These are phyloP conservation scores for Stagonosporopsis cucurbitacearum DNA, from an alignment of 2,329 filamentous ascomycete genomes.

Conservation along the genomic window DNA sequence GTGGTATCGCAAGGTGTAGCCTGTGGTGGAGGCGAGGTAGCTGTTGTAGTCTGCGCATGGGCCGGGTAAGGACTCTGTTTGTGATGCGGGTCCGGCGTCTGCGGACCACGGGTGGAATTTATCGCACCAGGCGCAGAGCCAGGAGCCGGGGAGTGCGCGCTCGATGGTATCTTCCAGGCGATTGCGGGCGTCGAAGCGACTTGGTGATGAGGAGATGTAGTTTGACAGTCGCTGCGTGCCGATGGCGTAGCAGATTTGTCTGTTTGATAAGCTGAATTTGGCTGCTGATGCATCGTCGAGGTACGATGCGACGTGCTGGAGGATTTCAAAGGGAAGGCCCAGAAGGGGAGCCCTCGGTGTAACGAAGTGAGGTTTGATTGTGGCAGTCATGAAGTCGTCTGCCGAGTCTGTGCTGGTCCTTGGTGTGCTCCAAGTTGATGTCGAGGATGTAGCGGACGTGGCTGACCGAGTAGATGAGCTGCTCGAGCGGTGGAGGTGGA, in stretches of 20 bases:
- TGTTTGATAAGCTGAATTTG: constrained; percentile 35
- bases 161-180: constrained; percentile 38
- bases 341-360: constrained; percentile 25
- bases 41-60: constrained; percentile 37
- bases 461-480: constrained; percentile 5
- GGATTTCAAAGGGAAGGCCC: constrained; percentile 38
- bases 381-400: constrained; percentile 12
- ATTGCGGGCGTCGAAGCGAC: constrained; percentile 30
- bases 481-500: constrained; percentile 9
- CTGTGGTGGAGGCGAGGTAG: constrained; percentile 25
- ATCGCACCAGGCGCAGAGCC: constrained; percentile 47
- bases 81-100: constrained; percentile 19
- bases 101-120: constrained; percentile 35
- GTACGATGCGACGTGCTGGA: constrained; percentile 39
- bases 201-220: constrained; percentile 23
- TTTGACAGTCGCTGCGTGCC: constrained; percentile 29
- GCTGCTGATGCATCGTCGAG: constrained; percentile 32
- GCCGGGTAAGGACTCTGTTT: constrained; percentile 18
- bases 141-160: constrained; percentile 41
- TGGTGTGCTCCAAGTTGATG: constrained; percentile 1
- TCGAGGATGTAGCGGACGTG: background rate
- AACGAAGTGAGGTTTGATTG: constrained; percentile 8
- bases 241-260: constrained; percentile 39
- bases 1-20: constrained; percentile 36
- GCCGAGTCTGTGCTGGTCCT: constrained; percentile 12